Evolutionary conservation across 108 stramenopile genomes (phyloP), one percentile per base, ranked within the genome.

Genomic region (Craspedostauros australis): DNA sequence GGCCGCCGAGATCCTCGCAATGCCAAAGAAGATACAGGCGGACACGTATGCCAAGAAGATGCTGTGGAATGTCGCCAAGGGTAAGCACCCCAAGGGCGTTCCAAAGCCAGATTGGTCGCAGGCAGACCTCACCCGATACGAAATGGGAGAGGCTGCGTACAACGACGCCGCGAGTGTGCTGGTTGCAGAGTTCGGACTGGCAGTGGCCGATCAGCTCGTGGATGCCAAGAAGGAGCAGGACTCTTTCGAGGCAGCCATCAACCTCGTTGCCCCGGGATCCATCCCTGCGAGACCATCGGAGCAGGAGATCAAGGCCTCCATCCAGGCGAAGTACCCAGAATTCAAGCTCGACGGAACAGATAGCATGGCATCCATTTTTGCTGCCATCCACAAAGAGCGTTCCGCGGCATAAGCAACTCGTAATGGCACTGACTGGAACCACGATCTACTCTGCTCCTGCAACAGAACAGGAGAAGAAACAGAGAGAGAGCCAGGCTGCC

Each of bases 121-220:
- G n/a, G 51, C 45, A 7, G 66, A 68, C 33, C 66, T 60, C 45
- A 45, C 41, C 31, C 66, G 66, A 40, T 54, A 54, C 38, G 58
- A 60, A 26, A 68, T 68, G 66, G 66, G 66, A 28, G 66, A 68
- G 38, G 31, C 44, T 16, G 58, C 48, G 4, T 68, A 51, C 44
- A 60, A 52, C 51, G 56, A 57, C 39, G 28, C 66, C 7, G 58
- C 60, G 2, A 48, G 57, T 39, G 57, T 68, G 36, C 43, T 68
- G 39, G 66, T 49, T 2, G 29, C 57, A 27, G 66, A 68, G 30
- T 68, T 68, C 41, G 66, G 66, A 33, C 43, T 57, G 12, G 51
- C 34, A 31, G 39, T 47, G 44, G 28, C 66, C 8, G 58, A 68
- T 24, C 44, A 50, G 23, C 42, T 68, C 28, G 59, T 68, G 54